A percentile compares a stretch with the other conserved stretches of the same genome.
Conservation (phyloP, 805 yeast genomes). For the Cephaloascus fragrans region DNA sequence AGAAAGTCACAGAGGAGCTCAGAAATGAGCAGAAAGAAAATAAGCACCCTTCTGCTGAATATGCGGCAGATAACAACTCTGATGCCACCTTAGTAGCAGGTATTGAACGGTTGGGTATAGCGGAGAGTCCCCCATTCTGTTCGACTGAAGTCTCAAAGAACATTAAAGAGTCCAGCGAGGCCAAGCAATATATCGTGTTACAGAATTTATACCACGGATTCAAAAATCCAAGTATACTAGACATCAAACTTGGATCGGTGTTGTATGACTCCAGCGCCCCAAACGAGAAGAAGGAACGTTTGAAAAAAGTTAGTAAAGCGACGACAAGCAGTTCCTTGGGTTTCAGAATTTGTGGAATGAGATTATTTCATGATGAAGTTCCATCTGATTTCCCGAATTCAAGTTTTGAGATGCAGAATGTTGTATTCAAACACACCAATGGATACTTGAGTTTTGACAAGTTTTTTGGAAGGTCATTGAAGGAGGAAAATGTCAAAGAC, state of each 20-base stretch:
- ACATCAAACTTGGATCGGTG: conserved; percentile 69
- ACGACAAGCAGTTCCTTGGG: conserved; percentile 79
- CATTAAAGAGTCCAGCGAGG: conserved; percentile 1
- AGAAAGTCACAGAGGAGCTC: background rate
- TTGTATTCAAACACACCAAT: conserved; percentile 13
- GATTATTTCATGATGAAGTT: conserved; percentile 22
- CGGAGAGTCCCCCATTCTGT: background rate
- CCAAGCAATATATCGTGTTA: conserved; percentile 46
- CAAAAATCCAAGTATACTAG: conserved; percentile 61
- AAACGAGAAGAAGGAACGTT: conserved; percentile 49
- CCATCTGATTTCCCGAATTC: background rate
- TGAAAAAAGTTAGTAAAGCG: conserved; percentile 48
- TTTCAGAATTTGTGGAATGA: conserved; percentile 87
- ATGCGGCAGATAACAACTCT: background rate
- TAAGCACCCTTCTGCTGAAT: background rate
- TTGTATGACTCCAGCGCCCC: conserved; percentile 57
- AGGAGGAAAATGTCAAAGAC: conserved; percentile 25
- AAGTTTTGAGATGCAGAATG: conserved; percentile 5
- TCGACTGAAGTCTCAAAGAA: background rate
- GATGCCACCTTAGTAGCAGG: background rate
- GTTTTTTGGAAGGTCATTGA: conserved; percentile 57
- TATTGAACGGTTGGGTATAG: background rate
- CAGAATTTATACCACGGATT: conserved; percentile 61
- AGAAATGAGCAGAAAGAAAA: background rate
- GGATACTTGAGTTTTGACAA: conserved; percentile 52